phyloP scores from a whole-genome alignment of 768 basidiomycete species.

The Tubosaeta brunneosetosa region DNA sequence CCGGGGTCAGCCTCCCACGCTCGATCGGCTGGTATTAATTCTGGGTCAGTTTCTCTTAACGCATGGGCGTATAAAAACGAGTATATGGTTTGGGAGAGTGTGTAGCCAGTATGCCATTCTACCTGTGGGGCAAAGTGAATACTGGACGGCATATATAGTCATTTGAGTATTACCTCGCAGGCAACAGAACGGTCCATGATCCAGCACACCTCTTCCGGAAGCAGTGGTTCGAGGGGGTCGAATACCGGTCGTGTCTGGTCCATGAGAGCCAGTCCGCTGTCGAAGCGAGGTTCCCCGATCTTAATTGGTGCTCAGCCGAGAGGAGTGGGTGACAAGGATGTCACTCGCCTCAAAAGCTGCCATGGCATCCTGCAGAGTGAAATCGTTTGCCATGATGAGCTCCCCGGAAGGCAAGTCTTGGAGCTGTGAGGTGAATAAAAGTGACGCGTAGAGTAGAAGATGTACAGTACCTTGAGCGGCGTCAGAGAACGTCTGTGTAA shows the following conservation, averaged over 20 bases:
- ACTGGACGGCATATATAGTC: conserved; percentile 6
- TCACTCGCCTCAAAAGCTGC: conserved; percentile 75
- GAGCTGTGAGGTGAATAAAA: conserved; percentile 16
- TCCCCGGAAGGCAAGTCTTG: conserved; percentile 61
- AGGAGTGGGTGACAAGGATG: conserved; percentile 1
- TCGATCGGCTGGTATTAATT: conserved; percentile 34
- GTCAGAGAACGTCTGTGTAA: conserved; percentile 53
- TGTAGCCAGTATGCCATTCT: conserved; percentile 82
- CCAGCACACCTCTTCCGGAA: conserved; percentile 84
- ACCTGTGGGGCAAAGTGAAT: conserved; percentile 46
- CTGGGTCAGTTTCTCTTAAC: conserved; percentile 56
- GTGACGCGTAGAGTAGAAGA: not conserved
- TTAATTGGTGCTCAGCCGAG: conserved; percentile 31
- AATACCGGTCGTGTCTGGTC: conserved; percentile 48
- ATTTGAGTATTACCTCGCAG: conserved; percentile 59
- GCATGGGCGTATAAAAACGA: conserved; percentile 72
- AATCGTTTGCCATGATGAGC: conserved; percentile 62
- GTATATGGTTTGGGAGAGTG: conserved; percentile 82
- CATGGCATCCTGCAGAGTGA: conserved; percentile 87
- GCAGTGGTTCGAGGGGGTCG: conserved; percentile 55
- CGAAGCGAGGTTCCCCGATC: conserved; percentile 89
- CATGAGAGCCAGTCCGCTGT: conserved; percentile 62
- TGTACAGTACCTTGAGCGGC: conserved; percentile 62
- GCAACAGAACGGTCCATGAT: conserved; percentile 74
- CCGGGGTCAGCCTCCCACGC: conserved; percentile 32